Percentiles rank a stretch among this genome's conserved stretches.
These are phyloP conservation scores for Scheffersomyces segobiensis DNA, from an alignment of 1,139 yeast species.

Conservation along the genomic window DNA sequence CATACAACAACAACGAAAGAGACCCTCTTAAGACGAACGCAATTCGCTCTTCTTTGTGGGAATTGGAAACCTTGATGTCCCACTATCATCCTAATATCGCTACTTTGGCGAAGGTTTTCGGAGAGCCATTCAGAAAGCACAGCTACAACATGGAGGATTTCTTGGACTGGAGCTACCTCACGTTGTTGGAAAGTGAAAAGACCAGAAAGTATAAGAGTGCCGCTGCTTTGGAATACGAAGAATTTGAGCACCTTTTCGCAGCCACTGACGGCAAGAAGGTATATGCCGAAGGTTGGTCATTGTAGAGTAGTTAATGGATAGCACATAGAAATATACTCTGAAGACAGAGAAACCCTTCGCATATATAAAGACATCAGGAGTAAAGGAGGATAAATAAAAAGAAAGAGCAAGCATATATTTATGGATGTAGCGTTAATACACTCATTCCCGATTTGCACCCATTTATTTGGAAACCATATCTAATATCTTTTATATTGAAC, in stretches of 20 bases:
- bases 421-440: too few species aligned
- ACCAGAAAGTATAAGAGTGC: conserved; percentile 66
- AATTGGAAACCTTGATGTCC: conserved; percentile 72
- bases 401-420: too few species aligned
- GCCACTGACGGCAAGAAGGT: conserved; percentile 9
- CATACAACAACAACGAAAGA: conserved; percentile 59
- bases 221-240: conserved; percentile 81
- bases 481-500: background rate
- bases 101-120: conserved; percentile 81
- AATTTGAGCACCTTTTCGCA: conserved; percentile 44
- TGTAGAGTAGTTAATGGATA: conserved; percentile 4
- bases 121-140: conserved; percentile 87
- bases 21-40: conserved; percentile 85
- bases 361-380: background rate
- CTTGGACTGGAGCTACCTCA: conserved; percentile 83
- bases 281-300: conserved; percentile 16
- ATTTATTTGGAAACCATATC: background rate
- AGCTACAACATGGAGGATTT: conserved; percentile 91
- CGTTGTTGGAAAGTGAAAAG: conserved; percentile 74
- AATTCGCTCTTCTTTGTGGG: conserved; percentile 88
- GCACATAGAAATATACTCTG: background rate
- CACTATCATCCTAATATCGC: conserved; percentile 97
- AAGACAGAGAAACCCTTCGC: background rate
- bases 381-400: background rate
- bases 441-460: too few species aligned